Base-by-base conservation (phyloP, 2,329 filamentous ascomycete genomes). In the Arthroderma sp. region DNA sequence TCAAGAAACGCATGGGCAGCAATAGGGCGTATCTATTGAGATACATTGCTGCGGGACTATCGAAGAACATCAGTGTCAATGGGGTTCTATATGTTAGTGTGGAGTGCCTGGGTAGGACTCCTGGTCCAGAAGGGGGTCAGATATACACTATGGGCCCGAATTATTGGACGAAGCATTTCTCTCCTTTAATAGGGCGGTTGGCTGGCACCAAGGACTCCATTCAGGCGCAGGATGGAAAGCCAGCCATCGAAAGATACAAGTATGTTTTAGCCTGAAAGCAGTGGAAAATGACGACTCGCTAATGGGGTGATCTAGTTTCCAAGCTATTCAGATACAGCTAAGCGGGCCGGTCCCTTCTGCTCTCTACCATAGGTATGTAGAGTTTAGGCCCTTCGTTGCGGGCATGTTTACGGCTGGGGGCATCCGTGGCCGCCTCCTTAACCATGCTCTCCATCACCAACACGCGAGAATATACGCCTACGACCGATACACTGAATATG, bases 321-420 rank as follows among this genome's bases (percentile, higher is more conserved):
- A 94, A 71, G 85, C 89, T 34, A 88, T 86, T 60, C 83, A 95
- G 61, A 80, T 95, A 56, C 89, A 95, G 60, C 73, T 96, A 5
- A 72, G 75, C 38, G 89, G 89, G 0, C 89, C 89, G 0, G 81
- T 91, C 0, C 88, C 89, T 0, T 69, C 77, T 2, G 71, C 79
- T 49, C 70, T 96, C 31, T 94, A 94, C 61, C 88, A 95, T 61
- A 83, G 87, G 52, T 96, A 83, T 57, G 88, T 95, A 46, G 88
- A 94, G 61, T 95, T 95, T 64, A 83, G 80, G 46, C 87, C 88
- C 28, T 85, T 94, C 57, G 83, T 96, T 44, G 85, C 84, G 42
- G 77, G 80, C 51, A 93, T 95, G 80, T 96, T 94, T 64, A 82
- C 80, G 1, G 77, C 78, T 6, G 76, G 77, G 29, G 88, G 87